Evolutionary conservation across 2,329 filamentous ascomycete species (phyloP).

Genomic region (Hypoxylon sp.): DNA sequence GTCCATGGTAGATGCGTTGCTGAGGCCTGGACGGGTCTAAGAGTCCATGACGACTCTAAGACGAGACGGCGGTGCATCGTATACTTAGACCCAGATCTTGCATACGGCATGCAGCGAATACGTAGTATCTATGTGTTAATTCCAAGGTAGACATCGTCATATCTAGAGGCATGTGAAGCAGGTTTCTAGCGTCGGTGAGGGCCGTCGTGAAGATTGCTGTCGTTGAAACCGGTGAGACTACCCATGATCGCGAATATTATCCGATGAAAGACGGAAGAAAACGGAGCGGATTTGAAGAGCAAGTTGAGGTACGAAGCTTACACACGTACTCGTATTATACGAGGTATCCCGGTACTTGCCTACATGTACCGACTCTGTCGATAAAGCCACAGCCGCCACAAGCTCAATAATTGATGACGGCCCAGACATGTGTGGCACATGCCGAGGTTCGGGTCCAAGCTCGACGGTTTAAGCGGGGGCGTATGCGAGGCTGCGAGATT

Average conservation of each 20-base stretch:
- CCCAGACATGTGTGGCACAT: slow-evolving; percentile 23
- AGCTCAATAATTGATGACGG: slow-evolving; percentile 4
- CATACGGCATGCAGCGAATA: slow-evolving; percentile 6
- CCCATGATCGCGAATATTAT: slow-evolving; percentile 18
- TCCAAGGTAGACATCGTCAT: background rate
- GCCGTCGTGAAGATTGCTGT: slow-evolving; percentile 33
- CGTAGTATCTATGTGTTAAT: slow-evolving; percentile 9
- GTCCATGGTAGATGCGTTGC: slow-evolving; percentile 3
- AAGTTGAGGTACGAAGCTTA: slow-evolving; percentile 4
- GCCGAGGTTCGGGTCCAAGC: slow-evolving; percentile 16
- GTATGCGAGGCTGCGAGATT: slow-evolving; percentile 32
- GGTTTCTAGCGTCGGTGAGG: slow-evolving; percentile 13
- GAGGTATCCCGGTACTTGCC: slow-evolving; percentile 4
- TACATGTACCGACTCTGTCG: background rate
- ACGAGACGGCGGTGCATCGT: slow-evolving; percentile 7
- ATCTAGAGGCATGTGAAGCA: slow-evolving; percentile 1
- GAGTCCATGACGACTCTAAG: slow-evolving; percentile 7
- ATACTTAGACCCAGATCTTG: slow-evolving; percentile 2
- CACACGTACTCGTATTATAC: slow-evolving; percentile 4
- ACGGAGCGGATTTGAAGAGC: slow-evolving; percentile 13
- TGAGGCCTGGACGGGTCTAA: slow-evolving; percentile 11
- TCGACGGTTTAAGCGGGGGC: slow-evolving; percentile 33
- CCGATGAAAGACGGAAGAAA: slow-evolving; percentile 27
- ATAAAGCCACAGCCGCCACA: slow-evolving; percentile 40
- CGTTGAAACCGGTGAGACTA: slow-evolving; percentile 27